Evolutionary conservation across 148 eudicot genomes (phyloP).

Genomic region (Vaccinium corymbosum): DNA sequence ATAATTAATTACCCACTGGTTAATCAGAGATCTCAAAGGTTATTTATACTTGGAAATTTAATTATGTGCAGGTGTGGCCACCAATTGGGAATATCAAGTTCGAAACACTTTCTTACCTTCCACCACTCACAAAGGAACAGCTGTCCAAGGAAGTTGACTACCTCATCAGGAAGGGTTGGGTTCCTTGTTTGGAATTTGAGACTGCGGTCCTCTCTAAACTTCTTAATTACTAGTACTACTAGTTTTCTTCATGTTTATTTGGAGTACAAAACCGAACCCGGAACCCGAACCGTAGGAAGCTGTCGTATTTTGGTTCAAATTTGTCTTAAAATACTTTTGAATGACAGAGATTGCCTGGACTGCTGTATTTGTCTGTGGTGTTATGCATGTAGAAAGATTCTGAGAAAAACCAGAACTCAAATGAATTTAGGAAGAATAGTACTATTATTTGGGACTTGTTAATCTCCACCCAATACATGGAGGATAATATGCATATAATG

Average conservation of each 20-base stretch:
- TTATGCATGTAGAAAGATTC: no score
- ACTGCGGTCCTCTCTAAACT: neutral
- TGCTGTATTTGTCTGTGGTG: no score
- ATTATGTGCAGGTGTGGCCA: slow-evolving; percentile 55
- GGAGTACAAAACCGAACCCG: no score
- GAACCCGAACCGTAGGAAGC: no score
- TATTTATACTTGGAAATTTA: neutral
- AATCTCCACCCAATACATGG: no score
- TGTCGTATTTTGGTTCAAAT: neutral
- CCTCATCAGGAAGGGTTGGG: slow-evolving; percentile 51
- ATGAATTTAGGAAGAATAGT: no score
- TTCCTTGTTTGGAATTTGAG: slow-evolving; percentile 69
- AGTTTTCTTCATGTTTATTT: no score
- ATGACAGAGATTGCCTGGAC: neutral
- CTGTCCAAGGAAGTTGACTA: slow-evolving; percentile 48
- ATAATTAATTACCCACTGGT: neutral
- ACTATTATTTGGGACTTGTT: no score
- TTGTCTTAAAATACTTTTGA: neutral
- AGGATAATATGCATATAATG: no score
- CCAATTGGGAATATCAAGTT: slow-evolving; percentile 45
- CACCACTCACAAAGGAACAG: slow-evolving; percentile 27
- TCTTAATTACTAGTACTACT: neutral
- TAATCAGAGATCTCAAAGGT: neutral
- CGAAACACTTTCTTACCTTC: slow-evolving; percentile 78
- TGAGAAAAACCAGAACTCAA: no score